These are phyloP conservation scores for Juncus effusus DNA, from an alignment of 176 grass and related monocot species.

Conservation along the genomic window DNA sequence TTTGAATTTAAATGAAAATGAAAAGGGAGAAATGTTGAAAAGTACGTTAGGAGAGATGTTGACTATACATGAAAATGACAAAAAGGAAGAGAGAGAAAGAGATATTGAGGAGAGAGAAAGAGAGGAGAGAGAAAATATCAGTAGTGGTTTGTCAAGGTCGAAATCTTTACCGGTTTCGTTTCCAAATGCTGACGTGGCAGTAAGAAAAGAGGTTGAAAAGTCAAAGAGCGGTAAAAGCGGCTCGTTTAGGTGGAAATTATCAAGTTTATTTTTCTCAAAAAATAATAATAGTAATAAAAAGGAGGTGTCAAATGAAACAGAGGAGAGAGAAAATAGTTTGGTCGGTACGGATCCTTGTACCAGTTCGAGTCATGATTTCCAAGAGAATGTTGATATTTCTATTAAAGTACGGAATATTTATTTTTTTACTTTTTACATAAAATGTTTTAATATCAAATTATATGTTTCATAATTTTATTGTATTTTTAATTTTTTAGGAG, in stretches of 20 bases:
- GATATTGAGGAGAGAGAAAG: slow-evolving; percentile 6
- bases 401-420: slow-evolving; percentile 48
- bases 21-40: slow-evolving; percentile 38
- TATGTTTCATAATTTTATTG: neutral
- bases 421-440: slow-evolving; percentile 3
- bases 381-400: slow-evolving; percentile 22
- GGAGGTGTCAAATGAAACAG: neutral
- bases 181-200: slow-evolving; percentile 32
- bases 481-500: slow-evolving; percentile 40
- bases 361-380: slow-evolving; percentile 32
- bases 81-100: slow-evolving; percentile 38
- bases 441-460: neutral
- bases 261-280: slow-evolving; percentile 73
- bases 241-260: slow-evolving; percentile 73
- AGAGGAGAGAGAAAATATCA: slow-evolving; percentile 35
- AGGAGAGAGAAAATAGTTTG: slow-evolving; percentile 20
- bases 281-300: slow-evolving; percentile 44
- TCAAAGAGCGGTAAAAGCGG: slow-evolving; percentile 47
- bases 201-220: slow-evolving; percentile 39
- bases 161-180: slow-evolving; percentile 56
- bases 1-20: slow-evolving; percentile 27
- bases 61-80: slow-evolving; percentile 54
- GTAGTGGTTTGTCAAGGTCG: slow-evolving; percentile 52
- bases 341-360: slow-evolving; percentile 11
- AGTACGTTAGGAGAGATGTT: slow-evolving; percentile 92